Evolutionary conservation across 2,329 filamentous ascomycete species (phyloP).

Genomic region (Sporothrix pallida): DNA sequence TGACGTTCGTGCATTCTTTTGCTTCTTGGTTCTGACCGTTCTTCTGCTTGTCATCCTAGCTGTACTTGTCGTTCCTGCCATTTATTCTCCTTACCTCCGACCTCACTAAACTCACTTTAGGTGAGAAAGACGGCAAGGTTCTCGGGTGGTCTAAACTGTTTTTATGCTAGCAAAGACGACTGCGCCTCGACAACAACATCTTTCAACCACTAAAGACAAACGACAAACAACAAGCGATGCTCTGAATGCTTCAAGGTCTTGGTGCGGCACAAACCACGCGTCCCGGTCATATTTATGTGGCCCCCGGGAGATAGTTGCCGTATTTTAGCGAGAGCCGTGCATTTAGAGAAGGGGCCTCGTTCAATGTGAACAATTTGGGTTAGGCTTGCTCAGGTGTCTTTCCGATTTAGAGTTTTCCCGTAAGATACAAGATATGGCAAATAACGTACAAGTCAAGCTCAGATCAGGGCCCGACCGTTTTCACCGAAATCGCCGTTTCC

Average conservation of each 20-base stretch:
- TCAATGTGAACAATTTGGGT: no score
- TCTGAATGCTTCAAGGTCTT: neutral
- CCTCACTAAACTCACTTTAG: neutral
- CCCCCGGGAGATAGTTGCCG: no score
- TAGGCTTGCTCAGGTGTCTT: no score
- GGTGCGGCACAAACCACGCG: neutral
- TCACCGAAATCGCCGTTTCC: neutral
- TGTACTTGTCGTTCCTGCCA: neutral
- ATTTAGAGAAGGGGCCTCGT: no score
- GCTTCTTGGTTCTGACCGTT: no score
- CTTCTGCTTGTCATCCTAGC: no score
- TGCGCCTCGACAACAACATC: conserved; percentile 15
- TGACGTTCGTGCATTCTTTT: no score
- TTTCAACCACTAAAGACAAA: neutral
- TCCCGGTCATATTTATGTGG: neutral
- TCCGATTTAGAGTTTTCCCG: no score
- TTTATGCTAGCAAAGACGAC: neutral
- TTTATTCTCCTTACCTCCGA: no score
- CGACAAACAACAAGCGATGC: neutral
- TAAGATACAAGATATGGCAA: no score
- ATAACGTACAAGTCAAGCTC: no score
- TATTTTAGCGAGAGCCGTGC: no score
- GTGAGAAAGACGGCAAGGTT: neutral
- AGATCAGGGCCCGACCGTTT: neutral
- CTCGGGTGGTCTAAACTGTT: neutral